Base-by-base conservation (phyloP, 352 stramenopile genomes). In the Phytopythium cucurbitacearum region DNA sequence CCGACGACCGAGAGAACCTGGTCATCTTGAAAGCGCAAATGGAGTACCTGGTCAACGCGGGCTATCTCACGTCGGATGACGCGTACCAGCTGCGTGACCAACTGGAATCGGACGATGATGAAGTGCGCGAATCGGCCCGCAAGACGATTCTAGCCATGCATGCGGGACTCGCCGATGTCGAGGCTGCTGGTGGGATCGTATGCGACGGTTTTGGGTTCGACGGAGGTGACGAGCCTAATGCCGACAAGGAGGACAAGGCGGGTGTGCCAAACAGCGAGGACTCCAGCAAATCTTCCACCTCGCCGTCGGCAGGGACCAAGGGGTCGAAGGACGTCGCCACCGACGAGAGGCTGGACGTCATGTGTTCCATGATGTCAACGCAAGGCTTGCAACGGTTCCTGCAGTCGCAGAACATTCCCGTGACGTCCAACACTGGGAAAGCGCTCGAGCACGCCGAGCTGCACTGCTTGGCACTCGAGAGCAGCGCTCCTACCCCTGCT, bases 331-430 rank as follows among this genome's bases (percentile, higher is more conserved):
- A 10, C 36, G 40, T 7, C 2, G n/a, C 3, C 15, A 56, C 39
- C 7, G 57, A 71, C 15, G 53, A 69, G 38, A 70, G 81, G 28
- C 59, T 94, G 39, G 79, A 94, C 65, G 84, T 87, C 21, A 61
- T 94, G 49, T 92, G 84, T 59, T 94, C 84, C 10, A 56, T 94
- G 4, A 58, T 94, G 55, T 94, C 84, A 3, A 72, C 70, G 3
- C 60, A 82, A 10, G 81, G 77, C 0, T 51, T 94, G n/a, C 72
- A 76, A 21, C 66, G 73, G 16, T 91, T 81, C 51, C 61, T 92
- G 0, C 56, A 82, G 47, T 55, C 68, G n/a, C 73, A 90, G 21
- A 67, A 77, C 37, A 77, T 91, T 16, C 61, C 83, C 4, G 48
- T 54, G 37, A 39, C 48, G 2, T 51, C 70, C 2, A 51, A 63